Conservation (phyloP, 345 rosid genomes). For the Gossypioides kirkii region DNA sequence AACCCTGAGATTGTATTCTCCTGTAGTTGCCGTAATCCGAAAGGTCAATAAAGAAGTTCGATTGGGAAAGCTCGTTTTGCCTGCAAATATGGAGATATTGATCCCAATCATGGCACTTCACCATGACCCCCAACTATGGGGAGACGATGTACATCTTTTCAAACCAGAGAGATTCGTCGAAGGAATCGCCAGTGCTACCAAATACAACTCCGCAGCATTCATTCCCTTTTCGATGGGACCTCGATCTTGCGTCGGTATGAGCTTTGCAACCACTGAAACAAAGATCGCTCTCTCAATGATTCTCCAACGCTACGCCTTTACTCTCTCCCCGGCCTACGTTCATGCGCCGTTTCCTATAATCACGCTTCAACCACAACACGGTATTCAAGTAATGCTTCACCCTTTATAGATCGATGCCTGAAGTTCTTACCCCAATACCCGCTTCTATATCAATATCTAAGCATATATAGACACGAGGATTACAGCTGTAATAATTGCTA, state of each 20-base stretch:
- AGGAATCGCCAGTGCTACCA: constrained; percentile 44
- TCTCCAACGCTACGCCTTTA: constrained; percentile 37
- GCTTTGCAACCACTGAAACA: constrained; percentile 29
- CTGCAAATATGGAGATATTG: constrained; percentile 15
- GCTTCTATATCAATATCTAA: neutral
- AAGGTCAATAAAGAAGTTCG: constrained; percentile 16
- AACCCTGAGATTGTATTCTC: constrained; percentile 38
- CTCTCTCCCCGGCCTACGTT: constrained; percentile 32
- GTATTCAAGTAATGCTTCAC: constrained; percentile 11
- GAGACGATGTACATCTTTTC: constrained; percentile 35
- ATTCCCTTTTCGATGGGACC: constrained; percentile 42
- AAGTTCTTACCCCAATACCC: neutral
- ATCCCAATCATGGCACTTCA: constrained; percentile 29
- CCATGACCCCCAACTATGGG: constrained; percentile 37
- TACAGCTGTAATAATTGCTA: too few relatives aligned
- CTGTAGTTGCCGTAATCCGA: constrained; percentile 12
- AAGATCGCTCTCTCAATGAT: constrained; percentile 45
- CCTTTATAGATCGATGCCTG: neutral
- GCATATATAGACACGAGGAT: neutral
- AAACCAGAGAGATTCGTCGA: constrained; percentile 42
- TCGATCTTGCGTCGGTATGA: constrained; percentile 35
- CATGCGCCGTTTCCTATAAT: constrained; percentile 29
- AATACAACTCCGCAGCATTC: constrained; percentile 29
- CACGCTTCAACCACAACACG: constrained; percentile 15
- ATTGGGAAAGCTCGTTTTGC: constrained; percentile 29